These are phyloP conservation scores for Trametes villosa DNA, from an alignment of 768 basidiomycete genomes.

Conservation along the genomic window DNA sequence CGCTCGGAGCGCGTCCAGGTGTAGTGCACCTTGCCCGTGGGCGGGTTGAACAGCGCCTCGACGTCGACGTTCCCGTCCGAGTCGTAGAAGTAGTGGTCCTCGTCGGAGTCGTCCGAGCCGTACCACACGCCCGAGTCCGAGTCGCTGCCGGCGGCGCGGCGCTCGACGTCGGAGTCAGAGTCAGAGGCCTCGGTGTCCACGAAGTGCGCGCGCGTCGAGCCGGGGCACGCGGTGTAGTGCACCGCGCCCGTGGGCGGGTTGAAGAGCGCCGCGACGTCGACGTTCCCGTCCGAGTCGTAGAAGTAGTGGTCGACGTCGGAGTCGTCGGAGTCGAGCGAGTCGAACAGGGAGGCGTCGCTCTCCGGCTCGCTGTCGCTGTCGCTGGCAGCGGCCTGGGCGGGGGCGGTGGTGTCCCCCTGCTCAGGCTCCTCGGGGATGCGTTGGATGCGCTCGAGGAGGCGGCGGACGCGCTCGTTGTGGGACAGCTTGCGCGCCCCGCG, in stretches of 20 bases:
- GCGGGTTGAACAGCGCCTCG: not conserved
- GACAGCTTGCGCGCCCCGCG: conserved; percentile 2
- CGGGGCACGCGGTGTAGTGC: not conserved
- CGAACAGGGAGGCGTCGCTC: not conserved
- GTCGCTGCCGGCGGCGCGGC: not conserved
- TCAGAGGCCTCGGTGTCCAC: too few relatives aligned
- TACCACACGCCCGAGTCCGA: not conserved
- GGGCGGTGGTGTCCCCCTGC: not conserved
- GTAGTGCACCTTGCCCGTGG: not conserved
- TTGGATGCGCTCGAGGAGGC: not conserved
- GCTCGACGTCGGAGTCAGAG: too few relatives aligned
- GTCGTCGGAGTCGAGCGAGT: too few relatives aligned
- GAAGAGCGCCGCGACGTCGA: not conserved
- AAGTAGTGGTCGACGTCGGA: conserved; percentile 2
- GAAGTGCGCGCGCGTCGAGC: too few relatives aligned
- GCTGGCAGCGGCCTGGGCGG: too few relatives aligned
- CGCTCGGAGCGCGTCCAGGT: too few relatives aligned
- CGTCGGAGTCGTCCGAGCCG: not conserved
- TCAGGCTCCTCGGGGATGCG: conserved; percentile 1
- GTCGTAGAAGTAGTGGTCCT: not conserved
- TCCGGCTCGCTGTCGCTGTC: too few relatives aligned
- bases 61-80: not conserved
- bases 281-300: not conserved
- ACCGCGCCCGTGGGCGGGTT: not conserved
- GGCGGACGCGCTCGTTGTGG: not conserved